These are phyloP conservation scores for Santalum album DNA, from an alignment of 164 flowering plant genomes.

Conservation along the genomic window DNA sequence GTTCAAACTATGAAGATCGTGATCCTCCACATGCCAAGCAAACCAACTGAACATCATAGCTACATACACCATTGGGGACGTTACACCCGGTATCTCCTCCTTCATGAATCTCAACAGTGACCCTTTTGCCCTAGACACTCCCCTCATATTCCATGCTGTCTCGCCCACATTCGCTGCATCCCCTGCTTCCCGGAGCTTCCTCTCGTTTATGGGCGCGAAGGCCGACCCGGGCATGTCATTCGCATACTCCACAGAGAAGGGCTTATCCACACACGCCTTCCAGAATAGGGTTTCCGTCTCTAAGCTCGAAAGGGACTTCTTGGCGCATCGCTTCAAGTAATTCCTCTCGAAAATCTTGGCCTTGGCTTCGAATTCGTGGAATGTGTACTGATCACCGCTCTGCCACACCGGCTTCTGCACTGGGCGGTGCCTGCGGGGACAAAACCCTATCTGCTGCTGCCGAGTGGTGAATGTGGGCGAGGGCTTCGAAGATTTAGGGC, in stretches of 20 bases:
- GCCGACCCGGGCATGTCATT: conserved; percentile 99
- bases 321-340: conserved; percentile 40
- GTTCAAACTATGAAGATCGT: conserved; percentile 96
- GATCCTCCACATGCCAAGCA: conserved; percentile 99
- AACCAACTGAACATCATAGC: conserved; percentile 99
- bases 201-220: conserved; percentile 30
- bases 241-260: conserved; percentile 92
- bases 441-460: conserved; percentile 95
- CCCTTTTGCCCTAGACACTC: conserved; percentile 69
- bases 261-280: conserved; percentile 87
- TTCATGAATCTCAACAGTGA: conserved; percentile 92
- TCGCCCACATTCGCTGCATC: conserved; percentile 53
- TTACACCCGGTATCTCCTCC: conserved; percentile 99
- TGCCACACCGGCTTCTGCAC: conserved; percentile 91
- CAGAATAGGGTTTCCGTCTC: conserved; percentile 85
- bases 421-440: conserved; percentile 71
- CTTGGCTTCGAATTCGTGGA: conserved; percentile 70
- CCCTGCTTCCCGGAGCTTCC: conserved; percentile 27
- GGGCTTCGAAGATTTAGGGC: conserved; percentile 12
- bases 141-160: conserved; percentile 94
- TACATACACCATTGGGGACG: conserved; percentile 95
- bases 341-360: conserved; percentile 69
- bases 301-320: conserved; percentile 38
- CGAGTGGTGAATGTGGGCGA: conserved; percentile 82
- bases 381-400: conserved; percentile 77